Conservation (phyloP, 148 eudicot species). For the Rhododendron kiyosumense region DNA sequence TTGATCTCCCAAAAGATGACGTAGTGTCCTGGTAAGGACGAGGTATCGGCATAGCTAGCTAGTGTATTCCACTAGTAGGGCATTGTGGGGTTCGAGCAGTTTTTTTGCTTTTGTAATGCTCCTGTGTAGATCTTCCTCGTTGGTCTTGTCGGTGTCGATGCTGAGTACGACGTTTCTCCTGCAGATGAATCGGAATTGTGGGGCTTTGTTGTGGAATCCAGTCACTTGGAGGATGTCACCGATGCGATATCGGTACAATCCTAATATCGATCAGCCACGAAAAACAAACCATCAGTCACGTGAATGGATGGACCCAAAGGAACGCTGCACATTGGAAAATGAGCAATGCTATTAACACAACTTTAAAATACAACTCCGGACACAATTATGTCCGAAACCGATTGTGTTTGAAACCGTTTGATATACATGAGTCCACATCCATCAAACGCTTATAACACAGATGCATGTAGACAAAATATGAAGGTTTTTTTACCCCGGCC, state of each 20-base stretch:
- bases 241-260: conserved; percentile 58
- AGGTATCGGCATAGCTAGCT: conserved; percentile 61
- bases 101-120: conserved; percentile 55
- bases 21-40: conserved; percentile 74
- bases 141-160: conserved; percentile 74
- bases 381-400: background rate
- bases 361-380: no score
- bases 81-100: conserved; percentile 45
- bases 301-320: no score
- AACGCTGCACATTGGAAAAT: no score
- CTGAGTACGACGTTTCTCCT: conserved; percentile 67
- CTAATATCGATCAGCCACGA: conserved; percentile 17
- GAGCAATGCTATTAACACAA: background rate
- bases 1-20: conserved; percentile 67
- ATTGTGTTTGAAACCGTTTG: no score
- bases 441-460: background rate
- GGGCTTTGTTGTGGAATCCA: conserved; percentile 65
- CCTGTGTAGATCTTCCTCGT: conserved; percentile 64
- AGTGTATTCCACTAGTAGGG: conserved; percentile 61
- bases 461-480: background rate
- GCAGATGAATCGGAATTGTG: conserved; percentile 76
- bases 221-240: conserved; percentile 80
- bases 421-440: background rate
- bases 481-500: no score
- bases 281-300: background rate